A percentile compares a stretch with the other conserved stretches of the same genome.
These are phyloP conservation scores for Kurtzmaniella cleridarum DNA, from an alignment of 805 yeast genomes.

Conservation along the genomic window DNA sequence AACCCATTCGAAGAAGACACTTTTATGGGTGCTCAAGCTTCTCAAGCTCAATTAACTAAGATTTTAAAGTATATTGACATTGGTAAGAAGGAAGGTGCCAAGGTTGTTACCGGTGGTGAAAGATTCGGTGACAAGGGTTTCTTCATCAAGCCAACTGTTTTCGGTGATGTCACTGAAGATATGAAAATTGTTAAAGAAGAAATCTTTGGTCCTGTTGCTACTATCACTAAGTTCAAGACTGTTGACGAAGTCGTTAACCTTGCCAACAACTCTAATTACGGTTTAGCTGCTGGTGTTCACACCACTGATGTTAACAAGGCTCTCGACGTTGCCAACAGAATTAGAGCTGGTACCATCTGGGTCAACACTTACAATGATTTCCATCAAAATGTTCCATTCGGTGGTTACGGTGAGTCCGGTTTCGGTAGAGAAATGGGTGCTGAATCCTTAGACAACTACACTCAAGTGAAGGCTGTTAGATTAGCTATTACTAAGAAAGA, in stretches of 20 bases:
- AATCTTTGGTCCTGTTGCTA: conserved; percentile 92
- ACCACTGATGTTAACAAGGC: conserved; percentile 72
- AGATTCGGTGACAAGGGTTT: conserved; percentile 65
- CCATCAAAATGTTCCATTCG: conserved; percentile 85
- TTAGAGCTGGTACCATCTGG: conserved; percentile 90
- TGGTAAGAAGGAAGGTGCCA: conserved; percentile 84
- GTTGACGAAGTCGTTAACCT: conserved; percentile 72
- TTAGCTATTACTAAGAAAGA: conserved; percentile 21
- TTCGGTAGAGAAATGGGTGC: conserved; percentile 91
- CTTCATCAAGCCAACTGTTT: conserved; percentile 77
- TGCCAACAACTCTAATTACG: conserved; percentile 82
- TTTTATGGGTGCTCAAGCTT: conserved; percentile 91
- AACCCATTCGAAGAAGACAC: conserved; percentile 74
- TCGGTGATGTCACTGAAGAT: conserved; percentile 71
- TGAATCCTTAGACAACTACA: conserved; percentile 80
- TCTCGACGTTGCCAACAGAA: conserved; percentile 63
- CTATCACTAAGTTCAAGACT: conserved; percentile 73
- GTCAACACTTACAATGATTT: conserved; percentile 86
- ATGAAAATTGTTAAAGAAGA: conserved; percentile 81
- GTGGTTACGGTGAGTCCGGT: conserved; percentile 89
- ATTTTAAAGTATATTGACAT: conserved; percentile 69
- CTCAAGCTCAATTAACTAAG: conserved; percentile 71
- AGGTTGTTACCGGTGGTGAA: conserved; percentile 77
- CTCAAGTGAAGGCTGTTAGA: conserved; percentile 84
- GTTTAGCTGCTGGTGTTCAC: conserved; percentile 89